Percentiles rank a stretch among this genome's conserved stretches.
Evolutionary conservation across 2,329 filamentous ascomycete genomes (phyloP).

Genomic region (Fusarium globosum): DNA sequence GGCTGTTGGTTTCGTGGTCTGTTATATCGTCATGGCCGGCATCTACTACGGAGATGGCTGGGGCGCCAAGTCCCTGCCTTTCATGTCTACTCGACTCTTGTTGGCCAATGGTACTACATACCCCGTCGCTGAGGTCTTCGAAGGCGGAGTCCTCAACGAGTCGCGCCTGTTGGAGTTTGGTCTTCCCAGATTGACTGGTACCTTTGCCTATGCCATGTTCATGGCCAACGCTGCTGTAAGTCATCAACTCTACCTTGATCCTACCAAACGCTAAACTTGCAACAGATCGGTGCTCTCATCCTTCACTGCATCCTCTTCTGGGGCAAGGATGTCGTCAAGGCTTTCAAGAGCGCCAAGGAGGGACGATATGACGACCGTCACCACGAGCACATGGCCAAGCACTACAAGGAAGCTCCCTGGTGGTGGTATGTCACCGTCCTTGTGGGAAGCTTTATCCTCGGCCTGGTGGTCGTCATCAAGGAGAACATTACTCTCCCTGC

Average conservation of each 20-base stretch:
- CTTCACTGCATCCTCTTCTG: constrained; percentile 65
- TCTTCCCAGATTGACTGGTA: constrained; percentile 59
- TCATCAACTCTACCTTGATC: neutral
- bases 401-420: constrained; percentile 63
- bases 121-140: constrained; percentile 54
- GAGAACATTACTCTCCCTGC: constrained; percentile 59
- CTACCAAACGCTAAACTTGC: neutral
- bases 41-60: constrained; percentile 64
- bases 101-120: constrained; percentile 55
- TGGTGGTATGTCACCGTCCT: constrained; percentile 60
- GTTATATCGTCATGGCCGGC: constrained; percentile 61
- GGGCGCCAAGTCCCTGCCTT: constrained; percentile 59
- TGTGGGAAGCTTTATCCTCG: constrained; percentile 57
- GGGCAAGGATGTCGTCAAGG: constrained; percentile 61
- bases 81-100: constrained; percentile 64
- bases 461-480: constrained; percentile 58
- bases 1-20: constrained; percentile 58
- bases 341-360: constrained; percentile 59
- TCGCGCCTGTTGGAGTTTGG: constrained; percentile 56
- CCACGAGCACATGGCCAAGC: constrained; percentile 61
- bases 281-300: constrained; percentile 65
- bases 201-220: constrained; percentile 64
- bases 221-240: constrained; percentile 67
- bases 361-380: constrained; percentile 62
- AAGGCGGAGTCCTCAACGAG: constrained; percentile 54